Base-by-base conservation (phyloP, 176 grass and related monocot genomes). In the Triticum monococcum region DNA sequence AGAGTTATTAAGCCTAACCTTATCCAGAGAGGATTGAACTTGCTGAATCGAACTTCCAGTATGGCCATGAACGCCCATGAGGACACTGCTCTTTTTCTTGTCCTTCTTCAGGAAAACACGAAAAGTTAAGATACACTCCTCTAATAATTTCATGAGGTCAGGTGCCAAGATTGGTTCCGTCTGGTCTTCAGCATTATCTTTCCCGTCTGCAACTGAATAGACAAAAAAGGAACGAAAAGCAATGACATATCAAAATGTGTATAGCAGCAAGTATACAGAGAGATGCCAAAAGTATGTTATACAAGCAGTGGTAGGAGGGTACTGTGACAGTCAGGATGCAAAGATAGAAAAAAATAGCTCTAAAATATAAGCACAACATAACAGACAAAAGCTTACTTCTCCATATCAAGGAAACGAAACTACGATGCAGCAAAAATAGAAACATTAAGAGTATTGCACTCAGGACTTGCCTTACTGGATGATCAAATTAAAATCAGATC, bases 61-160 rank as follows among this genome's bases (percentile, higher is more conserved):
- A 60, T 90, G 87, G 63, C 90, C 90, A 91, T 94, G 84, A 80
- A 37, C 60, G 57, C 79, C 71, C 87, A 87, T 90, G 72, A 90
- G 64, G 25, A 62, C 68, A 89, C 89, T 81, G 23, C 45, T 89
- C 87, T 93, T 99, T 88, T 81, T 96, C 89, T 99, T 99, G 81
- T 99, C 97, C 64, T 88, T 92, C 79, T 94, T 99, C 72, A 99
- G 75, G 80, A 99, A 99, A 69, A 94, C 80, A 43, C 82, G 90
- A 65, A 99, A 96, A 76, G 97, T 94, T 72, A 99, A 74, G 84
- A 99, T 96, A 13, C 80, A 99, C 25, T 99, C 97, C 87, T 96
- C 94, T 40, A 99, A 67, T 85, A 91, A 76, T 84, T 91, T 99
- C 38, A 96, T 77, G 22, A 99, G 90, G 64, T 99, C 90, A 72